Evolutionary conservation across 176 grass and related monocot species (phyloP).

Genomic region (Oryza brachyantha): DNA sequence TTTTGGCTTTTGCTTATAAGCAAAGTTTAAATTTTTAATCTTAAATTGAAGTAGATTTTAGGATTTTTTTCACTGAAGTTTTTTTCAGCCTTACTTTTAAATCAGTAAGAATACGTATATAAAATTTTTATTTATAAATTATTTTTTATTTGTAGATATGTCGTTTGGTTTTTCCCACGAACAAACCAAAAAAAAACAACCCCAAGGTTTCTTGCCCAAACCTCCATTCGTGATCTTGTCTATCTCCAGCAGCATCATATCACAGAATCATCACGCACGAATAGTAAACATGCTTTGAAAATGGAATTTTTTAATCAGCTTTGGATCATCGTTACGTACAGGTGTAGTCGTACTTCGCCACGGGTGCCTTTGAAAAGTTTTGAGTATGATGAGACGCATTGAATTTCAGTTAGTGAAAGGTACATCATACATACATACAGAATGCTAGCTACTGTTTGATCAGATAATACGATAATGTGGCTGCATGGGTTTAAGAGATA

Average conservation of each 20-base stretch:
- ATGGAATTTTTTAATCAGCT: background rate
- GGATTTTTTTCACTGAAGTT: too few relatives aligned
- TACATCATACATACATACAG: background rate
- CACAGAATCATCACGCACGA: background rate
- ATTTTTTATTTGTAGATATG: too few relatives aligned
- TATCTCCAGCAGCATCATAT: background rate
- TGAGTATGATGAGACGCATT: constrained; percentile 20
- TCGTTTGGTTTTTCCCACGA: too few relatives aligned
- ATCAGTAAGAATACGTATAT: too few relatives aligned
- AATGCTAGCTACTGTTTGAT: background rate
- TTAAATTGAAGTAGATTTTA: too few relatives aligned
- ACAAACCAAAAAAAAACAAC: too few relatives aligned
- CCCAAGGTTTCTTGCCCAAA: background rate
- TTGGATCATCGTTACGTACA: background rate
- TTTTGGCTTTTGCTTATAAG: too few relatives aligned
- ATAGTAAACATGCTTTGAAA: background rate
- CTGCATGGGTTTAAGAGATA: background rate
- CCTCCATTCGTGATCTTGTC: background rate
- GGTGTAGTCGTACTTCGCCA: background rate
- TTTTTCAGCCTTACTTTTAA: too few relatives aligned
- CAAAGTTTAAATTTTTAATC: too few relatives aligned
- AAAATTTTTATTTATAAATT: too few relatives aligned
- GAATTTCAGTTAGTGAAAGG: background rate
- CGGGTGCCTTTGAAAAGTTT: background rate
- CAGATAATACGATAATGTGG: background rate